These are phyloP conservation scores for Heritiera littoralis DNA, from an alignment of 345 rosid genomes.

Conservation along the genomic window DNA sequence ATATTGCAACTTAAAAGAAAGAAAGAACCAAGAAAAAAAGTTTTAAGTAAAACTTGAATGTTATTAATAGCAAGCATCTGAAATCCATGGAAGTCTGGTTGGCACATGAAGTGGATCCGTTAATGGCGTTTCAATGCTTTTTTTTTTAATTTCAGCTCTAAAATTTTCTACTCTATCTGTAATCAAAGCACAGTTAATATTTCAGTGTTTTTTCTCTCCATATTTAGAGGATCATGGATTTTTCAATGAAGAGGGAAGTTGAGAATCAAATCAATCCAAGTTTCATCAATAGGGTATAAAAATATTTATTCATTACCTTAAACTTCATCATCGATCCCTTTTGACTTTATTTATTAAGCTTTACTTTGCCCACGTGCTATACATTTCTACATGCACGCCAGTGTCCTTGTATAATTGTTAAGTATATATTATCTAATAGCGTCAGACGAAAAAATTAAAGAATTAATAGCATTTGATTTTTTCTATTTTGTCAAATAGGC, in stretches of 20 bases:
- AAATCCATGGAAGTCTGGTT: constrained; percentile 21
- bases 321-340: not conserved
- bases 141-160: not conserved
- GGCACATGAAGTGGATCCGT: constrained; percentile 33
- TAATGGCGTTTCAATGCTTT: constrained; percentile 31
- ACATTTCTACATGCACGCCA: not conserved
- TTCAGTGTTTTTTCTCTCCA: constrained; percentile 4
- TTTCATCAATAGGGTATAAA: constrained; percentile 1
- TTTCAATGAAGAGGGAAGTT: constrained; percentile 28
- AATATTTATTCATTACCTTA: not conserved
- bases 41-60: not conserved
- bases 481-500: too few relatives aligned
- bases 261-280: constrained; percentile 34
- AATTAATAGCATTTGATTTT: too few relatives aligned
- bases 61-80: not conserved
- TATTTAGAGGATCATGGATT: constrained; percentile 29
- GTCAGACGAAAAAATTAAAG: too few relatives aligned
- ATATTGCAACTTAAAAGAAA: not conserved
- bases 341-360: not conserved
- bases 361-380: not conserved
- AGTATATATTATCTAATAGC: too few relatives aligned
- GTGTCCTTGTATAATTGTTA: too few relatives aligned
- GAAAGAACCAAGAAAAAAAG: not conserved
- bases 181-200: not conserved
- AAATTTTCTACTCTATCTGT: not conserved